A percentile compares a stretch with the other conserved stretches of the same genome.
phyloP scores from a whole-genome alignment of 495 filamentous ascomycete genomes.

The Lophiostoma macrostomum region DNA sequence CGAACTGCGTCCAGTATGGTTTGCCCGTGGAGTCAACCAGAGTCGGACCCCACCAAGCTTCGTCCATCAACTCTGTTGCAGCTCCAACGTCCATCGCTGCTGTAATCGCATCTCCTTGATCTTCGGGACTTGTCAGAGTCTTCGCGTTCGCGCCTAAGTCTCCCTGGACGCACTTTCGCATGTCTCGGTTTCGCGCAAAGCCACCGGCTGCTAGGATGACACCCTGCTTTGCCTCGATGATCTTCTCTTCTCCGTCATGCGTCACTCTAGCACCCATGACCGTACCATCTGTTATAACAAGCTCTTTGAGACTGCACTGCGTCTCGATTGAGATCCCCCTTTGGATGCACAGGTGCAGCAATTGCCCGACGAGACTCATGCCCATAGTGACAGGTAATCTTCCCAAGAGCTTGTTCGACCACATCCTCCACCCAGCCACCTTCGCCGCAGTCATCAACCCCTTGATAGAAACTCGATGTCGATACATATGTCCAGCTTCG shows the following conservation, averaged over 20 bases:
- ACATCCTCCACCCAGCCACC: background rate
- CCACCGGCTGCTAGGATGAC: constrained; percentile 34
- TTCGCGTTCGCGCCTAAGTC: background rate
- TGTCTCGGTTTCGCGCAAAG: constrained; percentile 24
- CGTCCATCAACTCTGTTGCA: constrained; percentile 18
- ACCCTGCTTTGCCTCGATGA: constrained; percentile 22
- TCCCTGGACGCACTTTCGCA: constrained; percentile 1
- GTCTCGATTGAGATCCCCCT: background rate
- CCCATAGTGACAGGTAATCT: background rate
- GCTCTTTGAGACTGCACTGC: background rate
- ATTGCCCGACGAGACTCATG: constrained; percentile 22
- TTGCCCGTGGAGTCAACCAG: background rate
- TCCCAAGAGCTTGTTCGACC: background rate
- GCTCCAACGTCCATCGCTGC: constrained; percentile 14
- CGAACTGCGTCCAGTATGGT: constrained; percentile 6
- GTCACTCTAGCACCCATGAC: constrained; percentile 7
- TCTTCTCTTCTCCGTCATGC: constrained; percentile 14
- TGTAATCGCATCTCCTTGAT: constrained; percentile 3
- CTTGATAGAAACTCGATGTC: background rate
- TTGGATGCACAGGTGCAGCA: constrained; percentile 18
- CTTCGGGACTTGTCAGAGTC: constrained; percentile 1
- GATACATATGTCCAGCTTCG: background rate
- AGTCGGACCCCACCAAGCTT: constrained; percentile 13
- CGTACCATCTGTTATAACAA: background rate
- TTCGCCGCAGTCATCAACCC: background rate